A percentile compares a stretch with the other conserved stretches of the same genome.
Conservation (phyloP, 2,329 filamentous ascomycete species). For the Aspergillus candidus region DNA sequence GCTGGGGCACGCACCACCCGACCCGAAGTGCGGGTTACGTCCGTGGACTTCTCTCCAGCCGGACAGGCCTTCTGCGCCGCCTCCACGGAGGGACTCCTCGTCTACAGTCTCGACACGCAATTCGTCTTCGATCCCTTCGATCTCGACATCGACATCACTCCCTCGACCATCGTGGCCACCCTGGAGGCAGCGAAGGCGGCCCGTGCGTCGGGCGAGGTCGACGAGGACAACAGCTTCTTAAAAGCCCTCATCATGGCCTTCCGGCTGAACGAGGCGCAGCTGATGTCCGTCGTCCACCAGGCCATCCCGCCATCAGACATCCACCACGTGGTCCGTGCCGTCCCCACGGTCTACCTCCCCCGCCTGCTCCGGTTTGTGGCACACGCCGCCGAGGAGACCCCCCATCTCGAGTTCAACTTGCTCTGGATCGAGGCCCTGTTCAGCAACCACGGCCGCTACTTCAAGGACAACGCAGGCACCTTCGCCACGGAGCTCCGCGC, state of each 20-base stretch:
- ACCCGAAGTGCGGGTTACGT: slow-evolving; percentile 77
- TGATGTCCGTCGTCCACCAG: slow-evolving; percentile 83
- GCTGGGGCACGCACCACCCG: slow-evolving; percentile 68
- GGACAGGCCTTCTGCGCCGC: slow-evolving; percentile 90
- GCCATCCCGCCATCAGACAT: slow-evolving; percentile 71
- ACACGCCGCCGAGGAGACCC: slow-evolving; percentile 78
- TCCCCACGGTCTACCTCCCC: slow-evolving; percentile 81
- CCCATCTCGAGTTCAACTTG: slow-evolving; percentile 90
- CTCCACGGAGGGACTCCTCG: slow-evolving; percentile 85
- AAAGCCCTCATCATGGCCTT: slow-evolving; percentile 97
- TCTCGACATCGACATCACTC: slow-evolving; percentile 88
- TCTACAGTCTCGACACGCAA: slow-evolving; percentile 82
- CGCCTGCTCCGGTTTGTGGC: slow-evolving; percentile 82
- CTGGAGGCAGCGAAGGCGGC: slow-evolving; percentile 45
- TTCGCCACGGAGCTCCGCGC: slow-evolving; percentile 79
- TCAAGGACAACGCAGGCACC: slow-evolving; percentile 72
- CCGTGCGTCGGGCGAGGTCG: slow-evolving; percentile 43
- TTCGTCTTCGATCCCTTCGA: slow-evolving; percentile 94
- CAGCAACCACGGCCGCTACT: slow-evolving; percentile 74
- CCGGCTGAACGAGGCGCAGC: slow-evolving; percentile 76
- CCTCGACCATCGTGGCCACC: slow-evolving; percentile 73
- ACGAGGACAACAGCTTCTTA: slow-evolving; percentile 69
- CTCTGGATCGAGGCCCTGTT: slow-evolving; percentile 82
- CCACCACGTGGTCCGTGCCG: slow-evolving; percentile 65
- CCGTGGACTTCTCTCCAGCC: slow-evolving; percentile 80